These are phyloP conservation scores for Helicocarpus griseus DNA, from an alignment of 2,329 filamentous ascomycete species.

Conservation along the genomic window DNA sequence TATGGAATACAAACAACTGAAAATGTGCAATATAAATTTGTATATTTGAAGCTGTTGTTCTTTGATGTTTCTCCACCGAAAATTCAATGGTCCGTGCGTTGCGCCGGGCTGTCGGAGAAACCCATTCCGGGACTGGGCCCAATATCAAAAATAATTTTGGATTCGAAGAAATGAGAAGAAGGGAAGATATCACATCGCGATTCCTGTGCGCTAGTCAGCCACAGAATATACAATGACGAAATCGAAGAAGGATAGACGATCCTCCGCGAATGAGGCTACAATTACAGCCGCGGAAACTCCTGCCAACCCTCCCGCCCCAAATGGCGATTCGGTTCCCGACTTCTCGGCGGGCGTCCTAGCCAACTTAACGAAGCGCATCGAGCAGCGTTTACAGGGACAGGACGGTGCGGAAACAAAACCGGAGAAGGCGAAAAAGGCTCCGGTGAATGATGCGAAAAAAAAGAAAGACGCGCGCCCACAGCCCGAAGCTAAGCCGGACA, in stretches of 20 bases:
- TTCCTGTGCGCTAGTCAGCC: constrained; percentile 8
- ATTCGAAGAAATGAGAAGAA: neutral
- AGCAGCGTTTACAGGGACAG: constrained; percentile 29
- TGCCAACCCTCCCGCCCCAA: constrained; percentile 14
- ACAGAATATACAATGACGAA: constrained; percentile 26
- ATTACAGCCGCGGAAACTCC: constrained; percentile 9
- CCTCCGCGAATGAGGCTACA: constrained; percentile 18
- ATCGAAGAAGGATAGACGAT: constrained; percentile 24
- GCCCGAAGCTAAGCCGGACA: constrained; percentile 18
- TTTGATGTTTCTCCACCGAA: neutral
- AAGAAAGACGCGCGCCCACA: constrained; percentile 18
- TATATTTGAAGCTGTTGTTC: no score
- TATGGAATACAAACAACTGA: no score
- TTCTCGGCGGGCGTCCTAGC: constrained; percentile 31
- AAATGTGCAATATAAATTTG: no score
- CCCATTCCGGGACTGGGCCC: constrained; percentile 3
- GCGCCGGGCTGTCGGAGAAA: neutral
- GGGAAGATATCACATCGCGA: neutral
- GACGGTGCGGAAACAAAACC: constrained; percentile 18
- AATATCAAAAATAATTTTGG: constrained; percentile 4
- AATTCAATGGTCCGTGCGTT: neutral
- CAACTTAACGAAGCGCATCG: constrained; percentile 32
- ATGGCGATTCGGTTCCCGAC: constrained; percentile 21
- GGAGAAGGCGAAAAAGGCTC: constrained; percentile 17
- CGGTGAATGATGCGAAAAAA: constrained; percentile 15